Base-by-base conservation (phyloP, 2,329 filamentous ascomycete genomes). In the Neurospora crassa region DNA sequence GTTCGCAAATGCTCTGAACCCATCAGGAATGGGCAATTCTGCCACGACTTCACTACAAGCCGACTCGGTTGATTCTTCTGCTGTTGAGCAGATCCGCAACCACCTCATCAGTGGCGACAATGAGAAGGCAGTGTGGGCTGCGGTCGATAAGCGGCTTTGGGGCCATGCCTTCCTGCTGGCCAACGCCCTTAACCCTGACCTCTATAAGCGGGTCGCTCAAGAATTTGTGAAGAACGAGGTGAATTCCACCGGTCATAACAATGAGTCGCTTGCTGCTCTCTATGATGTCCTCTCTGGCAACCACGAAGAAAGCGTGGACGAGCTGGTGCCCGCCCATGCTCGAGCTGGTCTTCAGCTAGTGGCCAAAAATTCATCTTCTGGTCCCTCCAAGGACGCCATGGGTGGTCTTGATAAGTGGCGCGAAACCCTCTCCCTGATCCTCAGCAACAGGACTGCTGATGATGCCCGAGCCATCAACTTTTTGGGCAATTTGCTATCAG, bases 171-270 rank as follows among this genome's bases (percentile, higher is more conserved):
- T 99, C 87, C 85, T 99, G 24, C 91, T 99, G 43, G 91, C 96
- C 1, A 87, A 89, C 73, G 90, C 89, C 0, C 80, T 97, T 81
- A 96, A 93, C 1, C 84, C 92, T 68, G 92, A 93, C 29, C 84
- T 96, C 2, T 98, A 96, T 87, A 96, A 94, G 79, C 92, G 96
- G 78, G 94, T 99, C 37, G 89, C 94, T 0, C 94, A 97, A 77
- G 96, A 99, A 77, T 99, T 99, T 77, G 91, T 99, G 20, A 91
- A 94, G 75, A 94, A 96, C 77, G 96, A 99, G 79, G 93, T 99
- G 70, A 96, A 96, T 79, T 91, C 91, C 69, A 84, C 90, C 3
- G 90, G 92, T 2, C 89, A 90, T 70, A 92, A 91, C 76, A 94
- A 94, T 70, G 92, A 97, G 80, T 92, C 95, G 1, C 85, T 99